A percentile compares a stretch with the other conserved stretches of the same genome.
phyloP scores from a whole-genome alignment of 1,139 yeast species.

The Zygosaccharomyces pseudobailii region DNA sequence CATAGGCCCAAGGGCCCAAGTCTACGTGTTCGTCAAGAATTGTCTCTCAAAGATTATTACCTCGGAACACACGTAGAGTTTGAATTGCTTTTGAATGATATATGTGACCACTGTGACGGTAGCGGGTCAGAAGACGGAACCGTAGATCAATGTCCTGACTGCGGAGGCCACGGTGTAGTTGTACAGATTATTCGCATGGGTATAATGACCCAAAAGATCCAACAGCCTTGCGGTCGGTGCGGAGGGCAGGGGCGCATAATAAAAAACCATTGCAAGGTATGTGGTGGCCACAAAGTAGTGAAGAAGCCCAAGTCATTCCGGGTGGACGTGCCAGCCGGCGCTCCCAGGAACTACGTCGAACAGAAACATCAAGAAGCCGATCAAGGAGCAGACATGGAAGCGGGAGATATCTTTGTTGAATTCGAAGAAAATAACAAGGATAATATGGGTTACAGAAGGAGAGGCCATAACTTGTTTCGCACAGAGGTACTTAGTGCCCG shows the following conservation, averaged over 20 bases:
- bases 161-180: constrained; percentile 71
- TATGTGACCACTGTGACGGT: constrained; percentile 76
- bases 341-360: constrained; percentile 54
- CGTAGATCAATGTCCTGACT: constrained; percentile 55
- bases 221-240: constrained; percentile 74
- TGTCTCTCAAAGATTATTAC: constrained; percentile 63
- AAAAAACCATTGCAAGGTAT: constrained; percentile 56
- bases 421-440: constrained; percentile 49
- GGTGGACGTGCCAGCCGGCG: constrained; percentile 66
- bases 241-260: constrained; percentile 70
- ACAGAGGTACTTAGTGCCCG: constrained; percentile 68
- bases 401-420: constrained; percentile 71
- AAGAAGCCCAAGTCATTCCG: constrained; percentile 54
- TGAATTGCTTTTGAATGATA: constrained; percentile 61
- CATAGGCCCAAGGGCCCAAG: constrained; percentile 62
- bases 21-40: constrained; percentile 51
- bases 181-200: constrained; percentile 73
- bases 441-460: constrained; percentile 82
- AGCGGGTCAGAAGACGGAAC: constrained; percentile 79
- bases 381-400: constrained; percentile 69
- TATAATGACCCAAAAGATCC: constrained; percentile 84
- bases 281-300: constrained; percentile 67
- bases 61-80: constrained; percentile 62
- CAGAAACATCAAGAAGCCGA: constrained; percentile 76
- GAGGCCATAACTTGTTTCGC: constrained; percentile 68